phyloP scores from a whole-genome alignment of 352 stramenopile species.

The Pelagophyceae sp. region DNA sequence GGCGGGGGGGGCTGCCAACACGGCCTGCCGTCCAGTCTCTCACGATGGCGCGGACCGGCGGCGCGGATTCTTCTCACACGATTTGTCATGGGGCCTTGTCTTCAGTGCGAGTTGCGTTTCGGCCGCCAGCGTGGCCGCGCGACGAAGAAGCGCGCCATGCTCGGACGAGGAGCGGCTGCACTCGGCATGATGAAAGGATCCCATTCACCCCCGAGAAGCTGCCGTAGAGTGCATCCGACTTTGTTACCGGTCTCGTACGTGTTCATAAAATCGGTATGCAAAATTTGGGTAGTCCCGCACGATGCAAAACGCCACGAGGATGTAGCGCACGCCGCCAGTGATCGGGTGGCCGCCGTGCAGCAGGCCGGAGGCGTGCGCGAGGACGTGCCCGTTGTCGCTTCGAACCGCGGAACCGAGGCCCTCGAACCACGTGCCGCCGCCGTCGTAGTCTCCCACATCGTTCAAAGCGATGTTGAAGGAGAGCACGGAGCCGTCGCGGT shows the following conservation, averaged over 20 bases:
- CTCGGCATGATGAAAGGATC: no score
- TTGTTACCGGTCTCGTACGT: slow-evolving; percentile 35
- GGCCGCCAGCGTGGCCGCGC: no score
- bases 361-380: slow-evolving; percentile 33
- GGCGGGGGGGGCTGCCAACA: no score
- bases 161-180: no score
- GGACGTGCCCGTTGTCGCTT: slow-evolving; percentile 33
- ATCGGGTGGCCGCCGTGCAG: slow-evolving; percentile 43
- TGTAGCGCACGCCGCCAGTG: slow-evolving; percentile 39
- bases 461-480: slow-evolving; percentile 51
- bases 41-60: no score
- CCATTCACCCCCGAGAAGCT: no score
- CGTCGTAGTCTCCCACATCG: slow-evolving; percentile 38
- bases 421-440: slow-evolving; percentile 29
- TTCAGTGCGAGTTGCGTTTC: no score
- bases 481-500: slow-evolving; percentile 41
- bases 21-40: no score
- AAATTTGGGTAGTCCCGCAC: slow-evolving; percentile 39
- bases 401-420: neutral
- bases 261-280: slow-evolving; percentile 45
- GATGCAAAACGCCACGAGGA: slow-evolving; percentile 43
- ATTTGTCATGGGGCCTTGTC: no score
- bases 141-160: no score
- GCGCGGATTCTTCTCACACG: no score
- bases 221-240: no score